Conservation (phyloP, 495 filamentous ascomycete species). For the Penicillium subrubescens region DNA sequence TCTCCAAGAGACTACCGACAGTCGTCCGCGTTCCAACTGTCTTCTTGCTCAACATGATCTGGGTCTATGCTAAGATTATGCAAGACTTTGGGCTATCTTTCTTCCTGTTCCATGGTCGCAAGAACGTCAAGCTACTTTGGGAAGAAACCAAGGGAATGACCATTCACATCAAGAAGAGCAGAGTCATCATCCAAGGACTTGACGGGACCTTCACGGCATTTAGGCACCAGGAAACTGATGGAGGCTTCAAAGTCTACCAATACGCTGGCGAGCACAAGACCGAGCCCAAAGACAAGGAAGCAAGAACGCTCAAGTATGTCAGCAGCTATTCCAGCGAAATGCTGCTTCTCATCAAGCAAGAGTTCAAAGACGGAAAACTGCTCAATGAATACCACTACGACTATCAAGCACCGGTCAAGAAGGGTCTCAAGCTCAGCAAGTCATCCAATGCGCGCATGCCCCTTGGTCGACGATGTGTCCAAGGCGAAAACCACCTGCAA, state of each 20-base stretch:
- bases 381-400: conserved; percentile 58
- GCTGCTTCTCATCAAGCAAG: conserved; percentile 48
- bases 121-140: conserved; percentile 47
- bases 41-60: conserved; percentile 47
- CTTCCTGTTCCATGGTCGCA: conserved; percentile 52
- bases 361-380: conserved; percentile 48
- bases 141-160: conserved; percentile 52
- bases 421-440: conserved; percentile 34
- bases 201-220: conserved; percentile 53
- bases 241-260: conserved; percentile 49
- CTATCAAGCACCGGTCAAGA: conserved; percentile 39
- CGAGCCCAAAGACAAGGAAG: conserved; percentile 44
- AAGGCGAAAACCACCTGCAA: conserved; percentile 48
- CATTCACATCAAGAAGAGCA: conserved; percentile 47
- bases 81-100: conserved; percentile 46
- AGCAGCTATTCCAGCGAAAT: conserved; percentile 53
- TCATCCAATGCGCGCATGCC: conserved; percentile 41
- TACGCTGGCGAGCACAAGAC: conserved; percentile 47
- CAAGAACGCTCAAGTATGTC: conserved; percentile 45
- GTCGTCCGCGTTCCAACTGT: conserved; percentile 43
- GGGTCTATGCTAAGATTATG: conserved; percentile 48
- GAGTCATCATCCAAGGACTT: conserved; percentile 46
- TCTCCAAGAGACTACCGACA: conserved; percentile 35
- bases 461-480: conserved; percentile 49
- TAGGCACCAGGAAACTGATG: conserved; percentile 40